Evolutionary conservation across 768 basidiomycete genomes (phyloP).

Genomic region (Megacollybia marginata): DNA sequence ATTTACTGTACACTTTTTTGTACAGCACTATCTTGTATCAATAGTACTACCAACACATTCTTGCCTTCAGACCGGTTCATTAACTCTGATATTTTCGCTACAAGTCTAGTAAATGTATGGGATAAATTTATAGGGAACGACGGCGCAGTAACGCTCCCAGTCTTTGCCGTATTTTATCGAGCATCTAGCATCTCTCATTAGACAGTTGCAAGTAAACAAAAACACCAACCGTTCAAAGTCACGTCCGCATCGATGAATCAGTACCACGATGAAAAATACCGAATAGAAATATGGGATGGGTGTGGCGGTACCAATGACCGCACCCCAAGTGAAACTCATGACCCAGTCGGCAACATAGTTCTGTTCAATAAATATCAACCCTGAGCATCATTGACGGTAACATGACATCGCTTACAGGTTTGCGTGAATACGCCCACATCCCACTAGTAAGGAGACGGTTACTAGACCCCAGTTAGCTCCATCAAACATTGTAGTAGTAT

Average conservation of each 20-base stretch:
- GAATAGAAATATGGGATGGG: slow-evolving; percentile 96
- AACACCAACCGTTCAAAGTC: slow-evolving; percentile 81
- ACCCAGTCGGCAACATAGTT: slow-evolving; percentile 95
- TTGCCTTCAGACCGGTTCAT: too few relatives aligned
- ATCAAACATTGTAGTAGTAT: not conserved
- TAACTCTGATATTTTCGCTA: too few relatives aligned
- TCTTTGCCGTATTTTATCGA: slow-evolving; percentile 90
- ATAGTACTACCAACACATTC: too few relatives aligned
- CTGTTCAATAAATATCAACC: slow-evolving; percentile 22
- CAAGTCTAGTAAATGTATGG: slow-evolving; percentile 64
- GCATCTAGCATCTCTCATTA: slow-evolving; percentile 38
- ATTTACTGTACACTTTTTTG: too few relatives aligned
- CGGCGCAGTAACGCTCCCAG: slow-evolving; percentile 83
- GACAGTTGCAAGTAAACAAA: not conserved
- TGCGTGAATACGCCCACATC: slow-evolving; percentile 92
- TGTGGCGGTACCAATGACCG: slow-evolving; percentile 63
- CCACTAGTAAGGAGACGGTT: slow-evolving; percentile 89
- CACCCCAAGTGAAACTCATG: slow-evolving; percentile 83
- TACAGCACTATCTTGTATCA: too few relatives aligned
- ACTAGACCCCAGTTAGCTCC: slow-evolving; percentile 26
- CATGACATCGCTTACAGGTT: slow-evolving; percentile 58
- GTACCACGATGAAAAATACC: slow-evolving; percentile 89
- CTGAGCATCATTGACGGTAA: not conserved
- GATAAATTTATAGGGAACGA: slow-evolving; percentile 89
- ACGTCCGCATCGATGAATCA: slow-evolving; percentile 84